Conservation (phyloP, 768 basidiomycete species). For the Boletellus emodensis region DNA sequence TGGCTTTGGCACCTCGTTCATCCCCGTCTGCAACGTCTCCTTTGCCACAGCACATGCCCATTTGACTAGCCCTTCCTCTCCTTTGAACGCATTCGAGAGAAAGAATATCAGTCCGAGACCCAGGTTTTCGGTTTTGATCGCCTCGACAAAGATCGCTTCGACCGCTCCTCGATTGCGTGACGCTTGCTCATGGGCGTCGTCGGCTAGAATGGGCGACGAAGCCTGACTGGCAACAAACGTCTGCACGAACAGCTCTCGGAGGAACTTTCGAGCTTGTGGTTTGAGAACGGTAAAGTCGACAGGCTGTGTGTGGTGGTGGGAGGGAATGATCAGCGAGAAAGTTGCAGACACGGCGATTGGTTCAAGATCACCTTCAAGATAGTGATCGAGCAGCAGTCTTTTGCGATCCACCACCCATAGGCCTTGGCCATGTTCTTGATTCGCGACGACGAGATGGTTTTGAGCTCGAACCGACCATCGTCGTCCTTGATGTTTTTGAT, state of each 20-base stretch:
- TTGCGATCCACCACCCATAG: constrained; percentile 92
- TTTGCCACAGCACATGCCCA: constrained; percentile 69
- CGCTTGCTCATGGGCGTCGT: constrained; percentile 34
- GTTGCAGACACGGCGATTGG: background rate
- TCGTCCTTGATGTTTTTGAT: constrained; percentile 57
- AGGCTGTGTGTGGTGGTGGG: constrained; percentile 47
- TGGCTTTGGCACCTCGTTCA: constrained; percentile 48
- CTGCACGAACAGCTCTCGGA: constrained; percentile 64
- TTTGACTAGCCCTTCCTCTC: constrained; percentile 45
- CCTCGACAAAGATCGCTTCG: constrained; percentile 79
- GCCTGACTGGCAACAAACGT: constrained; percentile 75
- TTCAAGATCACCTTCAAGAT: constrained; percentile 69
- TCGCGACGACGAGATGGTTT: constrained; percentile 54
- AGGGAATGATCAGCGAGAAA: background rate
- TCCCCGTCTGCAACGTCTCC: constrained; percentile 62
- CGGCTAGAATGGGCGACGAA: constrained; percentile 56
- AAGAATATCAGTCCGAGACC: constrained; percentile 77
- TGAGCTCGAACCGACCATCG: constrained; percentile 41
- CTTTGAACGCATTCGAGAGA: constrained; percentile 44
- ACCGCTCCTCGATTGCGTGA: constrained; percentile 54
- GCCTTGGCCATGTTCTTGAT: constrained; percentile 74
- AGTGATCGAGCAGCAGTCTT: constrained; percentile 67
- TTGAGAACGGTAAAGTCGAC: constrained; percentile 81
- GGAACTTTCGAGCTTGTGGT: constrained; percentile 57
- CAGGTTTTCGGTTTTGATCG: constrained; percentile 57